These are phyloP conservation scores for Athelia psychrophila DNA, from an alignment of 1,284 basidiomycete genomes.

Conservation along the genomic window DNA sequence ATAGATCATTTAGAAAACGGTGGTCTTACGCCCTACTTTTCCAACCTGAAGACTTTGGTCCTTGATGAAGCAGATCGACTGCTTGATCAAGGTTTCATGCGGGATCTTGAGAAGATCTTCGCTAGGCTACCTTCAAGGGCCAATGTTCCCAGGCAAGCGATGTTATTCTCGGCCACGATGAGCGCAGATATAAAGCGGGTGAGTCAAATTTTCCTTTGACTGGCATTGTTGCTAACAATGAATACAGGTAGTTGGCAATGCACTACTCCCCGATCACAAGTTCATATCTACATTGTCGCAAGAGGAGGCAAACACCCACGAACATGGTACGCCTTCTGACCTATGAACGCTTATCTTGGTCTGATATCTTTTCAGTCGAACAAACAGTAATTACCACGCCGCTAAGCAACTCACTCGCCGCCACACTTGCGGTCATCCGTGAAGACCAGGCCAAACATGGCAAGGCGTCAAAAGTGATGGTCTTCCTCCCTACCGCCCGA, in stretches of 20 bases:
- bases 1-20: constrained; percentile 70
- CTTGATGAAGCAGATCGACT: constrained; percentile 92
- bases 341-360: neutral
- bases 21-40: constrained; percentile 25
- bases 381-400: constrained; percentile 48
- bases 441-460: constrained; percentile 29
- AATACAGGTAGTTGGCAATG: constrained; percentile 40
- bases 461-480: constrained; percentile 41
- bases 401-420: constrained; percentile 42
- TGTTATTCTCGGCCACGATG: constrained; percentile 79
- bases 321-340: constrained; percentile 43
- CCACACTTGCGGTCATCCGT: constrained; percentile 31
- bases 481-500: constrained; percentile 71
- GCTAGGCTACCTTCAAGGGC: constrained; percentile 45
- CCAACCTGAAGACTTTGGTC: constrained; percentile 72
- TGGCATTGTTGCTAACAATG: neutral
- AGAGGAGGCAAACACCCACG: constrained; percentile 64
- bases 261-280: constrained; percentile 46
- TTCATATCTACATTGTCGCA: constrained; percentile 62
- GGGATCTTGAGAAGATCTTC: constrained; percentile 77
- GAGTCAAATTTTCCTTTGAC: constrained; percentile 1
- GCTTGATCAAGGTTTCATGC: constrained; percentile 87
- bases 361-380: constrained; percentile 31
- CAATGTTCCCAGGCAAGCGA: constrained; percentile 54
- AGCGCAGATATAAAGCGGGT: constrained; percentile 36